Evolutionary conservation across 2,329 filamentous ascomycete species (phyloP).

Genomic region (Exophiala lecanii-corni): DNA sequence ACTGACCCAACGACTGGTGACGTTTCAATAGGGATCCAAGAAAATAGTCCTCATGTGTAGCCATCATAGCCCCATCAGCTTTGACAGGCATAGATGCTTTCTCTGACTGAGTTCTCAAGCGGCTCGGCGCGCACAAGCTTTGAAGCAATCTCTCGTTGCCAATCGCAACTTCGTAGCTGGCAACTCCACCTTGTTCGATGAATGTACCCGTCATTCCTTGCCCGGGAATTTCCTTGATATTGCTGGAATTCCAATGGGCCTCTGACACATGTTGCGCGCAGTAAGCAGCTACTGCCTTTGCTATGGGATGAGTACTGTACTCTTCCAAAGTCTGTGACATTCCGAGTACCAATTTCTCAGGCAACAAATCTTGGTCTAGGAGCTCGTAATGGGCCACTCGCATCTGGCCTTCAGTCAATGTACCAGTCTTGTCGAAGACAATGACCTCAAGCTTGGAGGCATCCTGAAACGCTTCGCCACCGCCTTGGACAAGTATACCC

Average conservation of each 20-base stretch:
- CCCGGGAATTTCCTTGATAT: slow-evolving; percentile 52
- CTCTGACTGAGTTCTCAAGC: not conserved
- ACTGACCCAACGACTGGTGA: slow-evolving; percentile 35
- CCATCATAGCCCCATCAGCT: not conserved
- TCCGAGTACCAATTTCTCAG: slow-evolving; percentile 38
- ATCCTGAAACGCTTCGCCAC: slow-evolving; percentile 81
- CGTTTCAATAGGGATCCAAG: slow-evolving; percentile 9
- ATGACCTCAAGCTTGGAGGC: slow-evolving; percentile 72
- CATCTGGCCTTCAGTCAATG: slow-evolving; percentile 64
- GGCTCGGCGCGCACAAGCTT: slow-evolving; percentile 7
- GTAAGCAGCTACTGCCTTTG: slow-evolving; percentile 50
- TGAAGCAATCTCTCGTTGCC: slow-evolving; percentile 54
- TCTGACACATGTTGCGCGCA: slow-evolving; percentile 33
- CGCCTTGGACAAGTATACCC: slow-evolving; percentile 77
- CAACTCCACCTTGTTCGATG: slow-evolving; percentile 28
- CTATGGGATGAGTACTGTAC: slow-evolving; percentile 57
- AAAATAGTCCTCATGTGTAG: slow-evolving; percentile 12
- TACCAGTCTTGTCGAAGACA: slow-evolving; percentile 87
- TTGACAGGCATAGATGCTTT: not conserved
- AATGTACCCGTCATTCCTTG: slow-evolving; percentile 55
- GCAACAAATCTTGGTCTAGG: slow-evolving; percentile 27
- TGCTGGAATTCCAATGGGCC: slow-evolving; percentile 29
- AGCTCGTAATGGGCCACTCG: slow-evolving; percentile 50
- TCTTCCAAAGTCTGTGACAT: slow-evolving; percentile 52
- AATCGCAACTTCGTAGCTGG: slow-evolving; percentile 46